Evolutionary conservation across 208 protist species (phyloP).

Genomic region (Wallacemonas sp.): DNA sequence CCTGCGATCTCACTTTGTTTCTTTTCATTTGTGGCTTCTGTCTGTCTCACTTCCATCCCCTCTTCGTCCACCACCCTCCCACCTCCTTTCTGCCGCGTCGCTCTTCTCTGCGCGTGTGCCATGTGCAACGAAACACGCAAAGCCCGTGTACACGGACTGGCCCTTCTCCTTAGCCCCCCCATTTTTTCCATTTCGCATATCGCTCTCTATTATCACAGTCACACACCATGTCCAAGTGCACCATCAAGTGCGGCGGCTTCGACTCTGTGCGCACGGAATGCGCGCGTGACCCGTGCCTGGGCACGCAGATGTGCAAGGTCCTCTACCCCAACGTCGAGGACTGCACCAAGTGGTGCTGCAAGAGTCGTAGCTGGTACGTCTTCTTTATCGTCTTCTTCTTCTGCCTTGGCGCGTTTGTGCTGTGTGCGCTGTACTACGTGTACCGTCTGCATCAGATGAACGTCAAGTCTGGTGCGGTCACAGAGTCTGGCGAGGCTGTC

Average conservation of each 20-base stretch:
- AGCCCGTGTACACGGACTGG: background rate
- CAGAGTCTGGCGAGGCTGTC: conserved; percentile 47
- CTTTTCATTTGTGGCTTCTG: conserved; percentile 15
- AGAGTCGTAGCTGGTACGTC: conserved; percentile 57
- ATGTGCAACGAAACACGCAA: too few species aligned
- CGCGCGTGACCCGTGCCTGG: conserved; percentile 68
- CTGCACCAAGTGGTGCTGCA: conserved; percentile 81
- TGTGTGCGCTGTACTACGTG: conserved; percentile 72
- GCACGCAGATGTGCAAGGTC: conserved; percentile 65
- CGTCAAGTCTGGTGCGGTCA: conserved; percentile 62
- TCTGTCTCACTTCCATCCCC: background rate
- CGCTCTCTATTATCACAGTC: background rate
- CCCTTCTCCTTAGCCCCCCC: background rate
- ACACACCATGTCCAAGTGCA: conserved; percentile 29
- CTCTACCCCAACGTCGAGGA: conserved; percentile 39
- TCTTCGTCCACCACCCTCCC: background rate
- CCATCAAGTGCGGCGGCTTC: conserved; percentile 65
- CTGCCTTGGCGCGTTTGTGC: conserved; percentile 60
- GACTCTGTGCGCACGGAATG: conserved; percentile 73
- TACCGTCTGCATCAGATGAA: conserved; percentile 78
- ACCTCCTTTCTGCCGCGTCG: background rate
- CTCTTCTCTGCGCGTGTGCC: too few species aligned
- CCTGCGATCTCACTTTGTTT: too few species aligned
- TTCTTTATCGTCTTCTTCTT: conserved; percentile 85
- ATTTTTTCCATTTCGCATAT: background rate